These are phyloP conservation scores for Skeletonema costatum DNA, from an alignment of 108 stramenopile species.

Conservation along the genomic window DNA sequence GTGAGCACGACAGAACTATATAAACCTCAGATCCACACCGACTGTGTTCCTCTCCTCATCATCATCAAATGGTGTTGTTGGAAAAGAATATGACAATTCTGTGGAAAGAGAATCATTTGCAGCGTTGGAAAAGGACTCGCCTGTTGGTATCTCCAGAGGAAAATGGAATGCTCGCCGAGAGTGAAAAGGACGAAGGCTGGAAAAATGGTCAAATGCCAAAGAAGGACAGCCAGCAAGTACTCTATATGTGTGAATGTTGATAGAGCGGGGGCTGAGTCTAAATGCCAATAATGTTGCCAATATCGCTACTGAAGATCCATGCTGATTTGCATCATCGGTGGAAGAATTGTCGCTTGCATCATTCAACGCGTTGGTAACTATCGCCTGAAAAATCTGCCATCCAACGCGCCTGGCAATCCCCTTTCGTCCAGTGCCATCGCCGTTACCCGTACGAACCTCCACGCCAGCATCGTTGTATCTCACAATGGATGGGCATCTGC, in stretches of 20 bases:
- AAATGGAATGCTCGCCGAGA: conserved; percentile 6
- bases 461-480: conserved; percentile 30
- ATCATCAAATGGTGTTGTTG: too few relatives aligned
- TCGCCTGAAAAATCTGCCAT: conserved; percentile 6
- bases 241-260: conserved; percentile 43
- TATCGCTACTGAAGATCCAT: not conserved
- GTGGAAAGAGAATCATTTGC: conserved; percentile 87
- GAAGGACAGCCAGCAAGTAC: conserved; percentile 60
- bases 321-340: not conserved
- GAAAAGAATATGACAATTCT: conserved; percentile 70
- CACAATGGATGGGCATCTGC: conserved; percentile 7
- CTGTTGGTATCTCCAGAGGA: conserved; percentile 61
- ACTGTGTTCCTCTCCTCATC: too few relatives aligned
- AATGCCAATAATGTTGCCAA: conserved; percentile 26
- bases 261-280: conserved; percentile 30
- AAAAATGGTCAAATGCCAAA: conserved; percentile 7
- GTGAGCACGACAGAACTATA: too few relatives aligned
- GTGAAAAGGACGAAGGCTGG: not conserved
- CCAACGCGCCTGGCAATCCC: conserved; percentile 18
- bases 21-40: too few relatives aligned
- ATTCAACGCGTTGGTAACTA: not conserved
- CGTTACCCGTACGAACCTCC: conserved; percentile 12
- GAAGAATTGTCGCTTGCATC: not conserved
- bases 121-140: conserved; percentile 73
- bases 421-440: conserved; percentile 8